Base-by-base conservation (phyloP, 768 basidiomycete genomes). In the Rhizopogon vinicolor region DNA sequence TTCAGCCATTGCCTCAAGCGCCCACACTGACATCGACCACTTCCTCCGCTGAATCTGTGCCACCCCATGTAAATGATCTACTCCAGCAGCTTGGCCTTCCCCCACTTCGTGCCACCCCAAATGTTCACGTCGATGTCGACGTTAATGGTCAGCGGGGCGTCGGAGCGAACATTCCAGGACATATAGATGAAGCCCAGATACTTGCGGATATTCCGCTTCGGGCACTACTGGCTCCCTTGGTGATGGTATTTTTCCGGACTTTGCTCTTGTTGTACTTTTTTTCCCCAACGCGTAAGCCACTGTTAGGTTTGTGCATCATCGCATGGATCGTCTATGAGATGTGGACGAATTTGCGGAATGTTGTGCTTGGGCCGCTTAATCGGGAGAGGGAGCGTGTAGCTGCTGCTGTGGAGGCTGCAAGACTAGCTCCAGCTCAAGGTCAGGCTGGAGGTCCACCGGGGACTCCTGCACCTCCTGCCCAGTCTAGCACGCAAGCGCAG, bases 241-340 rank as follows among this genome's bases (percentile, higher is more conserved):
- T 85, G 52, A 79, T 90, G 77, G 77, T 90, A n/a, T 54, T 81
- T 7, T 75, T 90, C 62, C 84, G 89, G 52, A 87, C 85, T 3
- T 61, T 81, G 12, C 74, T 91, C 12, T 72, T 91, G 29, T 74
- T 91, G 3, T 91, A 90, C 68, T 89, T 91, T 67, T 84, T 91
- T 62, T 84, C 85, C 4, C 89, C 89, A 0, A 78, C 85, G 7
- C 78, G 85, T 60, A 87, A 87, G 53, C 89, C 89, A 5, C 65
- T 90, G 18, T 79, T 90, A 56, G 86, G 83, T 37, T 60, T 87
- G 40, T 70, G 89, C 54, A 77, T 91, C 31, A 69, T 84, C 22
- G 80, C 75, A 2, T 90, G 86, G 86, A 81, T 88, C 67, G 53
- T 86, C 25, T 91, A 87, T 65, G 89, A 91, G 67, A 82, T 86